These are phyloP conservation scores for Xylaria digitata DNA, from an alignment of 2,329 filamentous ascomycete species.

Conservation along the genomic window DNA sequence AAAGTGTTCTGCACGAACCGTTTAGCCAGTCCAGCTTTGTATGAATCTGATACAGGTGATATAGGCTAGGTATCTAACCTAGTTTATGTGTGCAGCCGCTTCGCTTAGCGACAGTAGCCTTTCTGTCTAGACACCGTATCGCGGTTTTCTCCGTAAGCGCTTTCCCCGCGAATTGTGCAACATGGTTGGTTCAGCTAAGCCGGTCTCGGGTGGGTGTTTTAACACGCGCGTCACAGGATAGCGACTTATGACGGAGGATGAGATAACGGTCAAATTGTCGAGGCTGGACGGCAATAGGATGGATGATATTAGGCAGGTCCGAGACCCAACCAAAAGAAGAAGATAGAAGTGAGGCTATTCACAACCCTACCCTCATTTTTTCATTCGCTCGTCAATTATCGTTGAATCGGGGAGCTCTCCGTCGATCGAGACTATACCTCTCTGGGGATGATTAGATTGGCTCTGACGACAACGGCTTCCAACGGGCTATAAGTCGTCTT, in stretches of 20 bases:
- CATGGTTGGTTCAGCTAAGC: not conserved
- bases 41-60: not conserved
- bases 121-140: not conserved
- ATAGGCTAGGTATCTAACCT: not conserved
- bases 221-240: slow-evolving; percentile 5
- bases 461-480: not conserved
- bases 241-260: not conserved
- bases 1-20: not conserved
- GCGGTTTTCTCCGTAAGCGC: slow-evolving; percentile 1
- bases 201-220: not conserved
- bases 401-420: slow-evolving; percentile 6
- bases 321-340: slow-evolving; percentile 1
- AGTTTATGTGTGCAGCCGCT: not conserved
- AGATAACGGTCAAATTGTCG: not conserved
- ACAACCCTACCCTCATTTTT: not conserved
- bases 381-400: slow-evolving; percentile 5
- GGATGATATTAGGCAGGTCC: not conserved
- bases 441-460: not conserved
- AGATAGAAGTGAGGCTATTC: slow-evolving; percentile 16
- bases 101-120: not conserved
- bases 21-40: slow-evolving; percentile 10
- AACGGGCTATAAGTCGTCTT: not conserved
- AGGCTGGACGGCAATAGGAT: not conserved
- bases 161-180: slow-evolving; percentile 6
- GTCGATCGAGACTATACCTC: not conserved